phyloP scores from a whole-genome alignment of 192 early-diverging fungal genomes.

The Spinellus fusiger region DNA sequence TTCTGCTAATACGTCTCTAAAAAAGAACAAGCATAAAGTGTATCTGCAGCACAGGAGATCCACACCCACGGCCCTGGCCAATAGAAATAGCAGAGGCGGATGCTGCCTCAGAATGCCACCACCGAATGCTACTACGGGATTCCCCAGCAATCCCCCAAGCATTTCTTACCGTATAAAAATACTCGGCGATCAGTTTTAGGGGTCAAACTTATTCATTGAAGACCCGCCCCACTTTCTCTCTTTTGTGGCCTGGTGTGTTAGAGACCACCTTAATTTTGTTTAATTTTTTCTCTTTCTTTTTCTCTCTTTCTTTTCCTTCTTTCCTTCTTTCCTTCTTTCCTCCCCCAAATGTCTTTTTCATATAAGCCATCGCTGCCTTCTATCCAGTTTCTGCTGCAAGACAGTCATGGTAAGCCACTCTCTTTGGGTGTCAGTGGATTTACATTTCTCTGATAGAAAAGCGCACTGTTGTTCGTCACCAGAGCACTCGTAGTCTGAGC shows the following conservation, averaged over 20 bases:
- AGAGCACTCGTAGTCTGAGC: neutral
- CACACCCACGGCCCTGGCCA: too few species aligned
- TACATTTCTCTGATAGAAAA: too few species aligned
- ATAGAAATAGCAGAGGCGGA: too few species aligned
- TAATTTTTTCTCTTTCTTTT: neutral
- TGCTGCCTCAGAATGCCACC: too few species aligned
- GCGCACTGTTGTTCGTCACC: neutral
- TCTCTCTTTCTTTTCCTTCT: neutral
- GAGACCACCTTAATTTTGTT: neutral
- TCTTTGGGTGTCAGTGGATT: neutral
- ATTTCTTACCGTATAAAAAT: too few species aligned
- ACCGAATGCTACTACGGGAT: too few species aligned
- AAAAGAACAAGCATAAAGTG: too few species aligned
- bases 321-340: neutral
- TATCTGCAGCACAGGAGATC: too few species aligned
- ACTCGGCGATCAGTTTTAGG: too few species aligned
- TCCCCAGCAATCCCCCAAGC: too few species aligned
- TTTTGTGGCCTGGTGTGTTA: neutral
- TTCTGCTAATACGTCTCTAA: too few species aligned
- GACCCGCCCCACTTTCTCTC: neutral
- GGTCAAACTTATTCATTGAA: too few species aligned
- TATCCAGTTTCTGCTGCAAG: constrained; percentile 4
- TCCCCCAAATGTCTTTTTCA: neutral
- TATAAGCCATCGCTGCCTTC: constrained; percentile 4
- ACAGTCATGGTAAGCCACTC: neutral